These are phyloP conservation scores for Tuber umbilicatum DNA, from an alignment of 495 filamentous ascomycete genomes.

Conservation along the genomic window DNA sequence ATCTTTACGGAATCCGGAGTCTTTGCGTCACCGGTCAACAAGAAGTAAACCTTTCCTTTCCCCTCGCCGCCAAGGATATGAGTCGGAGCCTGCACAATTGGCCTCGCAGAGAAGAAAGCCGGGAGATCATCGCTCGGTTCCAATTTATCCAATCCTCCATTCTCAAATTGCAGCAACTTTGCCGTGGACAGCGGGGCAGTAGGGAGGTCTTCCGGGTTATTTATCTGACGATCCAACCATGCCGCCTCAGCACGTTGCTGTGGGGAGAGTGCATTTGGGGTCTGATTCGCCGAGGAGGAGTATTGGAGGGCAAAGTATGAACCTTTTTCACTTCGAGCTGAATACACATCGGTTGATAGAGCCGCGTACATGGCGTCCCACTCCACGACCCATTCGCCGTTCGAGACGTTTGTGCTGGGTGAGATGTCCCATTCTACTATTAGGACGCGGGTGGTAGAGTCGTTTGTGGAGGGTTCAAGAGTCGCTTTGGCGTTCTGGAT, in stretches of 20 bases:
- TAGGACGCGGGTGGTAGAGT: constrained; percentile 35
- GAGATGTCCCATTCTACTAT: constrained; percentile 32
- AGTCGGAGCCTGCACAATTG: constrained; percentile 40
- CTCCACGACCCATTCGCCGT: constrained; percentile 39
- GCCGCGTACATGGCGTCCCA: constrained; percentile 41
- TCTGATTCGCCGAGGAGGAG: constrained; percentile 20
- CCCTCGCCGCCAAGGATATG: constrained; percentile 32
- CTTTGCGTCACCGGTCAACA: constrained; percentile 22
- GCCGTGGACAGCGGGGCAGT: constrained; percentile 35
- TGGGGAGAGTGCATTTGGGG: constrained; percentile 17
- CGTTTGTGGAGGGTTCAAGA: constrained; percentile 23
- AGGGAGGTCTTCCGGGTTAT: constrained; percentile 17
- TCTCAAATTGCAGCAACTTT: constrained; percentile 38
- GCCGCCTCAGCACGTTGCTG: constrained; percentile 21
- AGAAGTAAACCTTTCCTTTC: constrained; percentile 30
- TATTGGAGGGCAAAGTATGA: constrained; percentile 36
- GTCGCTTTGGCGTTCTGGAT: constrained; percentile 22
- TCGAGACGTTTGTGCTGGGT: not conserved
- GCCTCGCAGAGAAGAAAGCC: constrained; percentile 34
- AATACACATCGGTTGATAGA: constrained; percentile 27
- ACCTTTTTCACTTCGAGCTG: constrained; percentile 38
- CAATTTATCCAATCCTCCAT: constrained; percentile 31
- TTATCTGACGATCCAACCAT: not conserved
- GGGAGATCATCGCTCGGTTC: constrained; percentile 35
- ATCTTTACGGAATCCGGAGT: constrained; percentile 29